Percentiles rank a stretch among this genome's conserved stretches.
phyloP scores from a whole-genome alignment of 2,329 filamentous ascomycete species.

The Colletotrichum eleusines region DNA sequence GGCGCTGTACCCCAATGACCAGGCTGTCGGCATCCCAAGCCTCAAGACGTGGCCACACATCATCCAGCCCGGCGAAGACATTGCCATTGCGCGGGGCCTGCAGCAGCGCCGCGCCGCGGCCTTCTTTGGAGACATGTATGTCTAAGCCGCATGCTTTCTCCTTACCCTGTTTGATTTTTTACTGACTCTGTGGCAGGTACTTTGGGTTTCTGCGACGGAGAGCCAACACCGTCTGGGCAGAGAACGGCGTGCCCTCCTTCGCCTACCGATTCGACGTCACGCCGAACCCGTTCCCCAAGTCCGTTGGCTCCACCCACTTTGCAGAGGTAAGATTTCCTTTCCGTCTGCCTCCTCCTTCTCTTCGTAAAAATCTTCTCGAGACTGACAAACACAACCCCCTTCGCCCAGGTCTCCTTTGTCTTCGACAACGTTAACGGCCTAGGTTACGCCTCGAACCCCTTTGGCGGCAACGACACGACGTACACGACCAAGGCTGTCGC shows the following conservation, averaged over 20 bases:
- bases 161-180: not conserved
- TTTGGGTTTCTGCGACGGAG: conserved; percentile 48
- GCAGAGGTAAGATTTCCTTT: conserved; percentile 45
- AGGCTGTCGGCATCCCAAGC: conserved; percentile 51
- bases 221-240: conserved; percentile 47
- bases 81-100: conserved; percentile 45
- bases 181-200: conserved; percentile 29
- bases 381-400: not conserved
- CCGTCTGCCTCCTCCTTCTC: too few relatives aligned
- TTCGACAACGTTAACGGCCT: conserved; percentile 53
- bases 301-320: conserved; percentile 53
- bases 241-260: conserved; percentile 47
- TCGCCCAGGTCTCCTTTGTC: conserved; percentile 53
- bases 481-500: conserved; percentile 46
- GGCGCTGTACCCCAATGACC: conserved; percentile 50
- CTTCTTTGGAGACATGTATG: conserved; percentile 45
- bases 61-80: conserved; percentile 46
- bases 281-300: conserved; percentile 45
- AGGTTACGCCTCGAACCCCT: conserved; percentile 50
- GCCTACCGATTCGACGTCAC: conserved; percentile 51
- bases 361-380: not conserved
- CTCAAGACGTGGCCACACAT: conserved; percentile 50
- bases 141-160: not conserved
- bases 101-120: conserved; percentile 50
- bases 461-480: conserved; percentile 45